phyloP scores from a whole-genome alignment of 2,329 filamentous ascomycete genomes.

The Gremmenia infestans region DNA sequence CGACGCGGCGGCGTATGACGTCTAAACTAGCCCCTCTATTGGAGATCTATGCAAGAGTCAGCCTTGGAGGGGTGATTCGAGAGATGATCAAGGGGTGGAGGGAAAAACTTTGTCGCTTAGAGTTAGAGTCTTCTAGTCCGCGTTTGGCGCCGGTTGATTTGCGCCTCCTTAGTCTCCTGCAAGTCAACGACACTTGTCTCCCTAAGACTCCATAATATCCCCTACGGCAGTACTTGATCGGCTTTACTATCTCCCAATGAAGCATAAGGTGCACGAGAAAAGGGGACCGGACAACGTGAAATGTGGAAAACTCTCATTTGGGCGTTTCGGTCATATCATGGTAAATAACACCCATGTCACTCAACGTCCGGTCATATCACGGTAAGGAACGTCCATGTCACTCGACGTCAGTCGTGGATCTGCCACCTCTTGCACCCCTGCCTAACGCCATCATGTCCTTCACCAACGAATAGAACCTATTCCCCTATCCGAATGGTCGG shows the following conservation, averaged over 20 bases:
- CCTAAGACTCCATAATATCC: not conserved
- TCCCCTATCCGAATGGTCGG: conserved; percentile 8
- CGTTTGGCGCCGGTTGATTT: not conserved
- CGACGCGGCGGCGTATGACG: conserved; percentile 15
- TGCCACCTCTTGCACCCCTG: not conserved
- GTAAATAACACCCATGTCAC: conserved; percentile 3
- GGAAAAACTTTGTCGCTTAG: not conserved
- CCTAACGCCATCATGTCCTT: not conserved
- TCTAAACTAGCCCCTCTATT: not conserved
- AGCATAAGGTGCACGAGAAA: not conserved
- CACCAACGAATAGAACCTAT: conserved; percentile 3
- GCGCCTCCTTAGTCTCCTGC: not conserved
- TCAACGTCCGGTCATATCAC: conserved; percentile 17
- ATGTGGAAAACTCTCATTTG: conserved; percentile 6
- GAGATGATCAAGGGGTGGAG: not conserved
- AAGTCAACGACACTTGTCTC: not conserved
- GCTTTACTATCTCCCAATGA: not conserved
- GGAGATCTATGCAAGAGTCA: conserved; percentile 1
- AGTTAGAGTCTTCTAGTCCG: conserved; percentile 5
- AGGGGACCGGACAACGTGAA: conserved; percentile 11
- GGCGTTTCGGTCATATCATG: conserved; percentile 13
- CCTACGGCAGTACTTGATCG: not conserved
- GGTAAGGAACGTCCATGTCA: conserved; percentile 6
- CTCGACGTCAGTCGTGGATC: conserved; percentile 13
- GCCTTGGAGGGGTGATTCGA: not conserved